Base-by-base conservation (phyloP, 345 rosid species). In the Turritis glabra region DNA sequence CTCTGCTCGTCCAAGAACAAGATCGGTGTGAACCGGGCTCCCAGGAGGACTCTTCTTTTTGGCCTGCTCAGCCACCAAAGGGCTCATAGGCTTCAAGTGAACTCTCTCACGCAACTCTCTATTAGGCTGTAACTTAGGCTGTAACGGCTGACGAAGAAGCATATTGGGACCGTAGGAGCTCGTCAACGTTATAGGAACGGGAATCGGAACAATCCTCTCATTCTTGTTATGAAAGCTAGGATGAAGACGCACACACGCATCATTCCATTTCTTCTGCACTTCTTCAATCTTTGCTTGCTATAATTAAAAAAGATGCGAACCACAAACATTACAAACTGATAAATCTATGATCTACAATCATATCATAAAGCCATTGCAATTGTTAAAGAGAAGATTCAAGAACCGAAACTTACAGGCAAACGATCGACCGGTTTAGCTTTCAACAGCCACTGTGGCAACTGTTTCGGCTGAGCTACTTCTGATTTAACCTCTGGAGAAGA, bases 191-290 rank as follows among this genome's bases (percentile, higher is more conserved):
- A 84, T 68, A 63, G 89, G 79, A 7, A 77, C 60, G 3, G 89
- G 79, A 5, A 78, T 64, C 7, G 77, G 73, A 58, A 72, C 73
- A 17, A 64, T 77, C 80, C 91, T 85, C 74, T 90, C 95, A 2
- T 80, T 50, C 54, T 83, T 81, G 51, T 41, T 66, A 76, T 89
- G 96, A 68, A 86, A 80, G 55, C 76, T 81, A 48, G 97, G 96
- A 82, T 95, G 99, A 44, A 82, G 82, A 38, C 41, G 85, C 79
- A 72, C 48, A 80, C 99, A 96, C 8, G 81, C 66, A 35, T 92
- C 89, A 14, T 83, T 85, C 99, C 99, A 96, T 80, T 90, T 92
- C 85, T 85, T 92, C 71, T 88, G 94, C 74, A 96, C 72, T 54
- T 90, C 97, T 55, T 71, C 73, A 66, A 66, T 33, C 73, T 77